Evolutionary conservation across 257 asterid genomes (phyloP).

Genomic region (Striga asiatica): DNA sequence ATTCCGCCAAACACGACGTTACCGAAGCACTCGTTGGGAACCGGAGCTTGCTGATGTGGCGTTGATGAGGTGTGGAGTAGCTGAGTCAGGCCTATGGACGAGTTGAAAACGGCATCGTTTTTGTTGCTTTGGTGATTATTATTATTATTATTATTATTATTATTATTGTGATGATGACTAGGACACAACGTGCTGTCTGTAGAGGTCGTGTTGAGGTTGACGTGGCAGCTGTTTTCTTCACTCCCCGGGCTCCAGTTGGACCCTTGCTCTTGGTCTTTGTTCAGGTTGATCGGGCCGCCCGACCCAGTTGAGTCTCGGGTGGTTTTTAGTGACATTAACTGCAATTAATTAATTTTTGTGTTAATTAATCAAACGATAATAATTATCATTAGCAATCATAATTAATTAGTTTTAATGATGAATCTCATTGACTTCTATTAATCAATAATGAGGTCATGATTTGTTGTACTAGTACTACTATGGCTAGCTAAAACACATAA

Average conservation of each 20-base stretch:
- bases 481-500: too few species aligned
- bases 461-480: too few species aligned
- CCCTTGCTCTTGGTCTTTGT: conserved; percentile 58
- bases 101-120: conserved; percentile 20
- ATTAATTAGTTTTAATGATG: too few species aligned
- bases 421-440: too few species aligned
- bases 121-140: conserved; percentile 22
- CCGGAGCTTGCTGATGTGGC: conserved; percentile 23
- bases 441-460: too few species aligned
- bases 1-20: conserved; percentile 44
- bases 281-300: conserved; percentile 42
- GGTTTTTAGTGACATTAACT: conserved; percentile 42
- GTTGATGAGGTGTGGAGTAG: conserved; percentile 32
- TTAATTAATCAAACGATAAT: not conserved
- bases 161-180: too few species aligned
- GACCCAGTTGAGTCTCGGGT: conserved; percentile 32
- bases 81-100: conserved; percentile 23
- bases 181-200: conserved; percentile 22
- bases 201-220: conserved; percentile 35
- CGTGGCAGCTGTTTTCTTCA: conserved; percentile 50
- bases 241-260: conserved; percentile 66
- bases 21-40: conserved; percentile 38
- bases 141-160: too few species aligned
- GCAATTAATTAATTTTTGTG: conserved; percentile 10
- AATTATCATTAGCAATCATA: too few species aligned